Evolutionary conservation across 768 basidiomycete genomes (phyloP), one percentile per base, ranked within the genome.

Genomic region (Rhizopogon vinicolor): DNA sequence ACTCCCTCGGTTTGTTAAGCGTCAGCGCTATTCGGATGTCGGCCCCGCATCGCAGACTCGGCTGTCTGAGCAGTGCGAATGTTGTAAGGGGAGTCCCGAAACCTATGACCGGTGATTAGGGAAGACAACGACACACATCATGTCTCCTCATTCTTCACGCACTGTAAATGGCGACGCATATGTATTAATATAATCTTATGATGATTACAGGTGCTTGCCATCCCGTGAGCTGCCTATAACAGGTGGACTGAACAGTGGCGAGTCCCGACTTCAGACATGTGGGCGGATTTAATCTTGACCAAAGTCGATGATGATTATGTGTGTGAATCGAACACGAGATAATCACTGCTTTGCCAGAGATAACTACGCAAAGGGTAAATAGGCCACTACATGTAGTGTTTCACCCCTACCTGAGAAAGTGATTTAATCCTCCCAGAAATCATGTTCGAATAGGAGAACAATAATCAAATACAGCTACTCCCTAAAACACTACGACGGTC

Each of bases 11-110:
- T 31, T 53, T 1, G 12, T 48, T 44, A 69, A 69, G 57, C 65
- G 63, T n/a, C 68, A 52, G 49, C 70, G 68, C 43, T 28, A 60
- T 43, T 62, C 62, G 0, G 64, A 68, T 40, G 35, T 58, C 25
- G 58, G 18, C 16, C 33, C 28, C 1, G 19, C 4, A 49, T 37
- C 4, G 16, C 48, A 49, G 12, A 19, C 18, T 48, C 45, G 8
- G 19, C 19, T 22, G 4, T 14, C 14, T 37, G 48, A 16, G 7
- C 8, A 16, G 5, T 49, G 35, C 35, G 35, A 49, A 37, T 19
- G 35, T 37, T 49, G 31, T 33, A 7, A 25, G 25, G 4, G 22
- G 25, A 33, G 31, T 48, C 18, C 9, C 4, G 14, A 4, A 22
- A 5, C 5, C 33, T 35, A 22, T 14, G 14, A 13, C 19, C 46